phyloP scores from a whole-genome alignment of 1,284 basidiomycete species.

The Tranzscheliella williamsii region DNA sequence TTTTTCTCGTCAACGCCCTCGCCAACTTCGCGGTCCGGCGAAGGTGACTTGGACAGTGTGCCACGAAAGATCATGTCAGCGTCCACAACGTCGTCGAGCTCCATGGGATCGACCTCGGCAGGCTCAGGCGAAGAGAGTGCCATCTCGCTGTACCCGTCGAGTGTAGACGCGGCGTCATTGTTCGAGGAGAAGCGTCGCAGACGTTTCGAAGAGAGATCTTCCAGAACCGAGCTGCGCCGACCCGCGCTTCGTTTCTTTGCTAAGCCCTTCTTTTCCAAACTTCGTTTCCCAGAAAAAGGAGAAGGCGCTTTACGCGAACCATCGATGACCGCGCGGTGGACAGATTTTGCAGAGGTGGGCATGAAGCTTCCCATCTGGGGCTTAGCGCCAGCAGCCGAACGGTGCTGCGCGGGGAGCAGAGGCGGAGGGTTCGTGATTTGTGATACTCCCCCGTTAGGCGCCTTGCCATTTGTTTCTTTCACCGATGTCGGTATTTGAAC shows the following conservation, averaged over 20 bases:
- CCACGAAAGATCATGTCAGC: constrained; percentile 50
- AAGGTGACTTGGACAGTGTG: constrained; percentile 35
- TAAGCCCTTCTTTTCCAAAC: constrained; percentile 43
- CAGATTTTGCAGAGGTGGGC: constrained; percentile 50
- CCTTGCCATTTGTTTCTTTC: neutral
- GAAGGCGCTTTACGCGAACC: constrained; percentile 55
- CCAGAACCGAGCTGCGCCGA: constrained; percentile 21
- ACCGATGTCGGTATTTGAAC: constrained; percentile 16
- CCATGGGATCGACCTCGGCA: constrained; percentile 45
- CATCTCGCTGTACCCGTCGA: constrained; percentile 41
- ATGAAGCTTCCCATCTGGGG: constrained; percentile 57
- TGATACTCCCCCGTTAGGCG: too few relatives aligned
- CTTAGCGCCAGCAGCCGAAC: constrained; percentile 17
- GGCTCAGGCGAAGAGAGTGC: constrained; percentile 46
- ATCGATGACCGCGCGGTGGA: constrained; percentile 59
- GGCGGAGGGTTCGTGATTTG: constrained; percentile 2
- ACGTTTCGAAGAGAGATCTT: constrained; percentile 40
- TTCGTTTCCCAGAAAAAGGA: constrained; percentile 48
- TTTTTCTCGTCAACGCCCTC: constrained; percentile 6
- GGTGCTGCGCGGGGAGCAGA: constrained; percentile 31
- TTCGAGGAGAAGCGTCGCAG: constrained; percentile 40
- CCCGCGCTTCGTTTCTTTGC: constrained; percentile 40
- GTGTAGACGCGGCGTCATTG: constrained; percentile 28
- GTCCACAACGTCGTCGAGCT: constrained; percentile 57
- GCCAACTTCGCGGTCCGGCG: constrained; percentile 14